Conservation (phyloP, 2,329 filamentous ascomycete species). For the Elsinoe australis region DNA sequence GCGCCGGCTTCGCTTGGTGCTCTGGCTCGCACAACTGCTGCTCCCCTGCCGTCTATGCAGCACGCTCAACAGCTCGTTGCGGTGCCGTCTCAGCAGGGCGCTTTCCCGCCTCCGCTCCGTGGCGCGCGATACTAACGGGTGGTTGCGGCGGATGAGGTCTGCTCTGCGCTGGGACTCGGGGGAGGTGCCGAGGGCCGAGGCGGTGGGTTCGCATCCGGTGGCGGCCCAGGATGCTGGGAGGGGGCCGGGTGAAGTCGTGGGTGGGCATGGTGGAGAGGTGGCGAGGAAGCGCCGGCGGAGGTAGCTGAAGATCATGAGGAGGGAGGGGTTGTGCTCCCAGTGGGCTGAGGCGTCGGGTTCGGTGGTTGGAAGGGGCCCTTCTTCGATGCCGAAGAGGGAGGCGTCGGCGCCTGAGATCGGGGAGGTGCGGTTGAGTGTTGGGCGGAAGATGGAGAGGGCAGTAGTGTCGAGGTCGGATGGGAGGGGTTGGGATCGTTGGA, state of each 20-base stretch:
- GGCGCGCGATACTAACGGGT: constrained; percentile 65
- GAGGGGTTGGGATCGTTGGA: constrained; percentile 26
- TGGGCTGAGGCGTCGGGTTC: constrained; percentile 23
- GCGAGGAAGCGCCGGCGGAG: constrained; percentile 66
- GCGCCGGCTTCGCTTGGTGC: constrained; percentile 58
- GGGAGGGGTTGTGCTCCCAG: constrained; percentile 87
- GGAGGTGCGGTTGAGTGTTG: constrained; percentile 36
- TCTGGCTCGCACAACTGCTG: constrained; percentile 76
- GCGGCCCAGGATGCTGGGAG: constrained; percentile 31
- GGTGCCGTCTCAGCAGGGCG: constrained; percentile 18
- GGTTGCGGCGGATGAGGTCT: constrained; percentile 78
- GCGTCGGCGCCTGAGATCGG: constrained; percentile 39
- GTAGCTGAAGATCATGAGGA: constrained; percentile 86
- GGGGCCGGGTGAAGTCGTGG: constrained; percentile 22
- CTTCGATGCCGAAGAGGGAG: constrained; percentile 60
- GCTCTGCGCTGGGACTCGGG: constrained; percentile 64
- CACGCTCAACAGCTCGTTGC: constrained; percentile 26
- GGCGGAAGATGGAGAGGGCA: constrained; percentile 41
- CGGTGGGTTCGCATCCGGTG: constrained; percentile 24
- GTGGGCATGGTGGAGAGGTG: constrained; percentile 29
- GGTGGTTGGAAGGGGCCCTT: constrained; percentile 41
- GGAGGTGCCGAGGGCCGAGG: constrained; percentile 38
- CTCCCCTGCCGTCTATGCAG: constrained; percentile 34
- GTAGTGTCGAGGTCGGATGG: constrained; percentile 21
- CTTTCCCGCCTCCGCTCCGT: constrained; percentile 15